phyloP scores from a whole-genome alignment of 331 rosid genomes.

The Acacia pycnantha region DNA sequence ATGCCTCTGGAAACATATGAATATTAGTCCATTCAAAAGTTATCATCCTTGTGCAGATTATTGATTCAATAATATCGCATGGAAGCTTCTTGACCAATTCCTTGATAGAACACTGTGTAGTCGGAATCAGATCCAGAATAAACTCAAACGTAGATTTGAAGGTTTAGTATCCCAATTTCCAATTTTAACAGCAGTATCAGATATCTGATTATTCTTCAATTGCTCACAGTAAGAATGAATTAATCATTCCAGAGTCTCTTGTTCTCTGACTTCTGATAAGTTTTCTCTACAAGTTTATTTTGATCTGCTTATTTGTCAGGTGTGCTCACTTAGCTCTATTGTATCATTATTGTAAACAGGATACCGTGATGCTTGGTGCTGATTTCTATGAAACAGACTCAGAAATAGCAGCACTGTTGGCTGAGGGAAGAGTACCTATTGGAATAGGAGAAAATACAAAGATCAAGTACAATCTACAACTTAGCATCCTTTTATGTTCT shows the following conservation, averaged over 20 bases:
- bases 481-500: background rate
- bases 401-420: constrained; percentile 61
- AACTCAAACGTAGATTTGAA: constrained; percentile 58
- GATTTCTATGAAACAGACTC: constrained; percentile 83
- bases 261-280: background rate
- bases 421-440: constrained; percentile 85
- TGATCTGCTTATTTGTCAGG: background rate
- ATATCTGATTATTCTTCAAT: constrained; percentile 14
- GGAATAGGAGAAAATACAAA: constrained; percentile 84
- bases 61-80: constrained; percentile 73
- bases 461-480: constrained; percentile 48
- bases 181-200: constrained; percentile 7
- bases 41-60: constrained; percentile 48
- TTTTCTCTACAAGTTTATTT: background rate
- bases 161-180: constrained; percentile 43
- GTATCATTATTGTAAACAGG: constrained; percentile 46
- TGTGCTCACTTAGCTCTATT: constrained; percentile 8
- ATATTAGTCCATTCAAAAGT: background rate
- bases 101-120: constrained; percentile 65
- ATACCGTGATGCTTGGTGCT: constrained; percentile 96
- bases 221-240: background rate
- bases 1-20: background rate
- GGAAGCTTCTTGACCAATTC: constrained; percentile 72
- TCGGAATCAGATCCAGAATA: constrained; percentile 76
- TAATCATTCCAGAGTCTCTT: background rate